A percentile compares a stretch with the other conserved stretches of the same genome.
Conservation (phyloP, 2,329 filamentous ascomycete species). For the Verticillium albo-atrum region DNA sequence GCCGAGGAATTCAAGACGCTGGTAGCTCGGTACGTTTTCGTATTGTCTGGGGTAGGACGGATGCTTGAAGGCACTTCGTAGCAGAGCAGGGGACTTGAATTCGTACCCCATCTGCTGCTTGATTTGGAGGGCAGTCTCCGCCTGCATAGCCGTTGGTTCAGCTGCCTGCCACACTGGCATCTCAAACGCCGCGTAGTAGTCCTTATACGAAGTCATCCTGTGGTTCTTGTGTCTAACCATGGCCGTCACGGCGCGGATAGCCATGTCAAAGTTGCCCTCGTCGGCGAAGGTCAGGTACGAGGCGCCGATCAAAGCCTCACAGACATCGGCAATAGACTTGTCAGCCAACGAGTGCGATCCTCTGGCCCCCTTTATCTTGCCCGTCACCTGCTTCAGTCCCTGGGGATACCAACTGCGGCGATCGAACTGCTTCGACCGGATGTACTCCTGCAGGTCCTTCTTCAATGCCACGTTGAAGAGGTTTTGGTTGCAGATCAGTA, state of each 20-base stretch:
- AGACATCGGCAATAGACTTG: conserved; percentile 92
- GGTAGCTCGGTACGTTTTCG: conserved; percentile 81
- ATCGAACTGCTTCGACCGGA: conserved; percentile 80
- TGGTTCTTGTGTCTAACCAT: conserved; percentile 70
- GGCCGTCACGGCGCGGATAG: conserved; percentile 59
- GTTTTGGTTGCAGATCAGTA: conserved; percentile 86
- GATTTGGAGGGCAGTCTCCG: conserved; percentile 63
- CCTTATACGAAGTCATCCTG: conserved; percentile 60
- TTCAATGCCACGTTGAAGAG: conserved; percentile 73
- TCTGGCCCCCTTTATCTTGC: conserved; percentile 57
- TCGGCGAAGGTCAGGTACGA: conserved; percentile 53
- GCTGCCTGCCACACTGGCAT: conserved; percentile 67
- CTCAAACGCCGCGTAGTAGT: conserved; percentile 68
- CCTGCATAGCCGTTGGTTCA: conserved; percentile 59
- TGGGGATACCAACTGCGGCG: conserved; percentile 86
- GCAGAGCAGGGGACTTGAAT: conserved; percentile 71
- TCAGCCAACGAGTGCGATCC: conserved; percentile 68
- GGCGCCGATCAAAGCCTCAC: conserved; percentile 89
- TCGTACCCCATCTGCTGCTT: conserved; percentile 50
- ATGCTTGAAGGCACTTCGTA: conserved; percentile 84
- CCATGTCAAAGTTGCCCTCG: conserved; percentile 46
- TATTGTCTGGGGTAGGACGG: conserved; percentile 73
- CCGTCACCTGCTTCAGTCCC: conserved; percentile 66
- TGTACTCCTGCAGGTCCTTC: conserved; percentile 63
- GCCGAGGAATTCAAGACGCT: conserved; percentile 87